Evolutionary conservation across 2,329 filamentous ascomycete species (phyloP).

Genomic region (Sclerotinia borealis): DNA sequence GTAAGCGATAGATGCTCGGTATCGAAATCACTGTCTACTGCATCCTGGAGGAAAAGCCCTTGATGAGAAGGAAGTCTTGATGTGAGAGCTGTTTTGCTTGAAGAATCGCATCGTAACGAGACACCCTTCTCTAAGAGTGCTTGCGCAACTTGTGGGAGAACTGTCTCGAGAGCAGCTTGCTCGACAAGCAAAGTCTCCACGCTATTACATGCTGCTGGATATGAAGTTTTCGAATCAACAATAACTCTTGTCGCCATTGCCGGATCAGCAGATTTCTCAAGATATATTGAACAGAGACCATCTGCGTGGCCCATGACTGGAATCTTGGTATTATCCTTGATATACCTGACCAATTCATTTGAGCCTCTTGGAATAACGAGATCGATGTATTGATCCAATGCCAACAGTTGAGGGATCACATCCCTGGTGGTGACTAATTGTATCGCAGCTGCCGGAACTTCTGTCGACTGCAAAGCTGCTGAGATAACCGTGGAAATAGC

Average conservation of each 20-base stretch:
- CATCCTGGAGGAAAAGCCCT: slow-evolving; percentile 53
- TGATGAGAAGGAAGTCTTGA: slow-evolving; percentile 39
- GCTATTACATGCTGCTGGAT: slow-evolving; percentile 92
- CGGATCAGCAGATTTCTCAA: slow-evolving; percentile 71
- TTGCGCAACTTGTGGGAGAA: slow-evolving; percentile 66
- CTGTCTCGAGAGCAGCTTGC: slow-evolving; percentile 56
- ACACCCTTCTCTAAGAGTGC: slow-evolving; percentile 74
- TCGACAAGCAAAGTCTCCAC: slow-evolving; percentile 90
- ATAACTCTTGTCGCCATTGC: slow-evolving; percentile 69
- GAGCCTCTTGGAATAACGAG: slow-evolving; percentile 77
- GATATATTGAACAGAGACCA: slow-evolving; percentile 81
- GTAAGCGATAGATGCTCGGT: slow-evolving; percentile 87
- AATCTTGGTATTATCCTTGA: slow-evolving; percentile 87
- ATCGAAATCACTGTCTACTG: slow-evolving; percentile 65
- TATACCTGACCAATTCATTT: slow-evolving; percentile 48
- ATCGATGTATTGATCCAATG: slow-evolving; percentile 81
- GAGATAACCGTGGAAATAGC: slow-evolving; percentile 85
- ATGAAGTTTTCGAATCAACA: slow-evolving; percentile 88
- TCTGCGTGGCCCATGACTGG: slow-evolving; percentile 95
- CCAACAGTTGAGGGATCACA: slow-evolving; percentile 80
- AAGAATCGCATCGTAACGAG: slow-evolving; percentile 69
- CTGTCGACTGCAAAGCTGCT: slow-evolving; percentile 61
- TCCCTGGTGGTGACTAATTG: slow-evolving; percentile 93
- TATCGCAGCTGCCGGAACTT: slow-evolving; percentile 78
- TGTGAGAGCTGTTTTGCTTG: slow-evolving; percentile 58